These are phyloP conservation scores for Coelastrella sp. DNA, from an alignment of 139 green algal genomes.

Conservation along the genomic window DNA sequence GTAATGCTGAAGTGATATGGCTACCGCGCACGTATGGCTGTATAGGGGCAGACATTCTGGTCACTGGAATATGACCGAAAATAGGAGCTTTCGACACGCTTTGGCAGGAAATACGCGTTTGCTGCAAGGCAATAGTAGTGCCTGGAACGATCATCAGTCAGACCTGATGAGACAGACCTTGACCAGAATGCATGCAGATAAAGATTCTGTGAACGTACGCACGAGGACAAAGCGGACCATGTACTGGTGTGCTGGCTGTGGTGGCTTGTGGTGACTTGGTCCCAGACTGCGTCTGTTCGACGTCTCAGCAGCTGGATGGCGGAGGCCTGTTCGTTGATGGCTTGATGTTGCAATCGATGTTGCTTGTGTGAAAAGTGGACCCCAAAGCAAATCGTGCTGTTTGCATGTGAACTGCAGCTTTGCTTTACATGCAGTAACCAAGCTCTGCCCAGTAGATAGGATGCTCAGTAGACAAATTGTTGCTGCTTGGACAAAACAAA, in stretches of 20 bases:
- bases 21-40: not conserved
- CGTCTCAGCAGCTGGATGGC: not conserved
- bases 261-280: not conserved
- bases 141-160: not conserved
- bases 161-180: not conserved
- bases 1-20: not conserved
- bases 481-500: not conserved
- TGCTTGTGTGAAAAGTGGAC: no score
- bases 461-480: not conserved
- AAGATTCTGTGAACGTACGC: no score
- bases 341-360: no score
- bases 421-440: no score
- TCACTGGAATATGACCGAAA: no score
- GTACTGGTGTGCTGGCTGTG: no score
- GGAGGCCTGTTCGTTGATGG: no score
- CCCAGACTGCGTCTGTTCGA: not conserved
- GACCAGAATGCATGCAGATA: not conserved
- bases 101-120: no score
- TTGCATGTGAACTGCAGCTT: no score
- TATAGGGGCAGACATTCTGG: not conserved
- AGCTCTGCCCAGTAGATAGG: not conserved
- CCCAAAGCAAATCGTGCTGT: no score
- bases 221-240: no score
- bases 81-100: no score
- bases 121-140: not conserved